Conservation (phyloP, 2,329 filamentous ascomycete genomes). For the Fusarium beomiforme region DNA sequence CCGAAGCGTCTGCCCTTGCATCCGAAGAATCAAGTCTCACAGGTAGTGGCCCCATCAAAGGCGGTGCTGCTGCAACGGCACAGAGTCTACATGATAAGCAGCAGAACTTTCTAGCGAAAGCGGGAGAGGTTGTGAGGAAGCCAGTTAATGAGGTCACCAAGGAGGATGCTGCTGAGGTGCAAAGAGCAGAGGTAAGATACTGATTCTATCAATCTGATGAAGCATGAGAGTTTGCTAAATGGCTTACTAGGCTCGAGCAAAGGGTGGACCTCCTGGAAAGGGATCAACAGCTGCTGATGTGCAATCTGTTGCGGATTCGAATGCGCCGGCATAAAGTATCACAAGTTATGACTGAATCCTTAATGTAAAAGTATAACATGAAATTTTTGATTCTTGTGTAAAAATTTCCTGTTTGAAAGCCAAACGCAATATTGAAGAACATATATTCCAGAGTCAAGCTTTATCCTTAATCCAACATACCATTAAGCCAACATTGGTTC, state of each 20-base stretch:
- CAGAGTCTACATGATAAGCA: neutral
- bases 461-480: too few species aligned
- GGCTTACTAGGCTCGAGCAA: neutral
- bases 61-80: neutral
- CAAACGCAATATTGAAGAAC: too few species aligned
- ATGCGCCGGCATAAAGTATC: too few species aligned
- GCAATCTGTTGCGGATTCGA: neutral
- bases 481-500: too few species aligned
- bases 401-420: too few species aligned
- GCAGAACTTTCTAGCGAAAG: neutral
- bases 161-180: neutral
- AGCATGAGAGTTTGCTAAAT: neutral
- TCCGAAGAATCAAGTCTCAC: conserved; percentile 26
- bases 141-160: neutral
- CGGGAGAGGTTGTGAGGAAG: neutral
- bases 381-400: too few species aligned
- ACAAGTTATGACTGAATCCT: too few species aligned
- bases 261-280: neutral
- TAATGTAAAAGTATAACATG: too few species aligned
- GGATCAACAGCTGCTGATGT: neutral
- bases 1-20: conserved; percentile 11
- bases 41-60: conserved; percentile 17
- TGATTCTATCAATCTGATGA: too few species aligned
- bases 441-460: too few species aligned
- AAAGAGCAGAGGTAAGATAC: neutral